Base-by-base conservation (phyloP, 2,329 filamentous ascomycete species). In the Gnomoniopsis smithogilvyi region DNA sequence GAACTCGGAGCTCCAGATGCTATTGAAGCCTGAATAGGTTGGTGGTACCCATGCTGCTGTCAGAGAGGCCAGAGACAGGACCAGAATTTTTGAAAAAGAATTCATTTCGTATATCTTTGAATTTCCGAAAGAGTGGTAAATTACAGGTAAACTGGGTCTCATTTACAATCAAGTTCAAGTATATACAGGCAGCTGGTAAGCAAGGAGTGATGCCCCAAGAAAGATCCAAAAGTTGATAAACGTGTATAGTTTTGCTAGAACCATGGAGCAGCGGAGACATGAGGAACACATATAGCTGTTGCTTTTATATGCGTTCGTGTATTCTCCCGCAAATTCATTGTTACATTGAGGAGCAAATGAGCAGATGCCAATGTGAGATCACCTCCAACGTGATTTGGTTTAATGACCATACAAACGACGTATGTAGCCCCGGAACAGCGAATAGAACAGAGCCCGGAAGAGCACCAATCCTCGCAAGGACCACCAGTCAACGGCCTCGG, bases 1-100 rank as follows among this genome's bases (percentile, higher is more conserved):
- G 62, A 83, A 83, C 21, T 64, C 70, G 21, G 82, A 80, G 47
- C 73, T 66, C 78, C 79, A 83, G 58, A 77, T 61, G 7, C 75
- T 65, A 22, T 67, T 74, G 67, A 75, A 77, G 46, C 77, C 78
- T 6, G 68, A 58, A 55, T 78, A 72, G 19, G 61, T 64, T 0
- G 79, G 80, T 0, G 72, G 53, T 11, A 64, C 60, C 64, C 72
- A 72, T n/a, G 75, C 75, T n/a, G 63, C 64, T 45, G 64, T 68
- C 17, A 72, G 47, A 21, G 70, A 60, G 10, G 63, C 62, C 41
- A 72, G 58, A 34, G 51, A 43, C 21, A 62, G 24, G 19, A 56
- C 30, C 3, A 33, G 15, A 8, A 43, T 1, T 6, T 33, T 7
- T 19, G 15, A 17, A 10, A 41, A 33, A 15, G 21, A 34, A 50